Percentiles rank a stretch among this genome's conserved stretches.
These are phyloP conservation scores for Cercophora newfieldiana DNA, from an alignment of 495 filamentous ascomycete genomes.

Conservation along the genomic window DNA sequence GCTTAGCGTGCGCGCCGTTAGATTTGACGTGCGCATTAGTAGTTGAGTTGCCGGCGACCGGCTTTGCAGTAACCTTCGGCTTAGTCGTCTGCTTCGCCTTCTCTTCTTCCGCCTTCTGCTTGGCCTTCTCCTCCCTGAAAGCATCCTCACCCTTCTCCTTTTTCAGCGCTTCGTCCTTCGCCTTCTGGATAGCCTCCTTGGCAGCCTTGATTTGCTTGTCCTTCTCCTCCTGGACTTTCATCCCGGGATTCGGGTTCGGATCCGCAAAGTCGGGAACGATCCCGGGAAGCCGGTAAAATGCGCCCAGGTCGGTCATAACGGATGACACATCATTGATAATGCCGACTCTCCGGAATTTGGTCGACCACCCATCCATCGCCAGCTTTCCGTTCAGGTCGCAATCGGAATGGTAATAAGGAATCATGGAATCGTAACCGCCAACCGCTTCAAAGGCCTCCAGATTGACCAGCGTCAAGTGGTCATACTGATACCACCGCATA, in stretches of 20 bases:
- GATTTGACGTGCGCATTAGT: neutral
- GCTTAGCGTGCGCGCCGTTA: neutral
- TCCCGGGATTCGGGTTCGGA: conserved; percentile 39
- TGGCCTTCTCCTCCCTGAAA: neutral
- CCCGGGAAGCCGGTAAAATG: conserved; percentile 44
- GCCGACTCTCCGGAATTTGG: conserved; percentile 46
- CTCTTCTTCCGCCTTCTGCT: neutral
- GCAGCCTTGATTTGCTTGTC: conserved; percentile 19
- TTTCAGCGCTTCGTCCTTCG: neutral
- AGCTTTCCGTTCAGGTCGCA: conserved; percentile 60
- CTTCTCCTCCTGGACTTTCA: conserved; percentile 17
- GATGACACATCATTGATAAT: conserved; percentile 53
- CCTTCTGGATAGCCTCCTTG: neutral
- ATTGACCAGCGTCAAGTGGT: conserved; percentile 59
- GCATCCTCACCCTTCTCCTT: neutral
- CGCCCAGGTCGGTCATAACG: conserved; percentile 44
- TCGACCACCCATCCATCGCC: conserved; percentile 51
- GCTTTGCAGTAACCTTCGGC: neutral
- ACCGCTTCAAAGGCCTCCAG: conserved; percentile 51
- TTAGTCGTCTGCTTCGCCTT: neutral
- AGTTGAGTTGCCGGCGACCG: neutral
- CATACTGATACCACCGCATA: conserved; percentile 56
- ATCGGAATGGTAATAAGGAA: conserved; percentile 62
- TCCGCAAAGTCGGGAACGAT: conserved; percentile 37
- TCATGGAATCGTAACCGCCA: conserved; percentile 58